Conservation (phyloP, 208 protist species). For the Trypanosoma mega region DNA sequence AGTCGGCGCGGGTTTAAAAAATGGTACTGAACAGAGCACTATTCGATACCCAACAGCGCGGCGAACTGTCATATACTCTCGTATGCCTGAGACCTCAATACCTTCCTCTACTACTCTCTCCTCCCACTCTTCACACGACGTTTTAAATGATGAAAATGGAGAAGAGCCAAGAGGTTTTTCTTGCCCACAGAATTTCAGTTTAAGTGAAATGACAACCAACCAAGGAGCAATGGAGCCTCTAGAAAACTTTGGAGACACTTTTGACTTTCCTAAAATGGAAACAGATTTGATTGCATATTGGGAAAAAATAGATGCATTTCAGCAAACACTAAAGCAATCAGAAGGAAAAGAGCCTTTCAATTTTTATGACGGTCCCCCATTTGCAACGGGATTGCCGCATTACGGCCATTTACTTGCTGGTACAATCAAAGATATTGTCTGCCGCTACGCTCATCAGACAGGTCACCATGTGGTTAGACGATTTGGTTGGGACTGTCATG, state of each 20-base stretch:
- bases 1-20: background rate
- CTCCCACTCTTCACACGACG: constrained; percentile 21
- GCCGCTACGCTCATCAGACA: constrained; percentile 97
- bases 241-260: constrained; percentile 61
- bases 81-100: constrained; percentile 14
- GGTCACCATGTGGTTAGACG: constrained; percentile 98
- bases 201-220: background rate
- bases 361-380: constrained; percentile 99
- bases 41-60: constrained; percentile 43
- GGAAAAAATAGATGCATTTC: constrained; percentile 96
- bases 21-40: constrained; percentile 35
- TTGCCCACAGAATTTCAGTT: constrained; percentile 5
- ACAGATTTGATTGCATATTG: constrained; percentile 94
- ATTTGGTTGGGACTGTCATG: constrained; percentile 99
- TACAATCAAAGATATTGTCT: constrained; percentile 99
- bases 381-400: constrained; percentile 99
- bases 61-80: constrained; percentile 55
- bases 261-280: constrained; percentile 95
- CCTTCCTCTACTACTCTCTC: constrained; percentile 27
- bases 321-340: constrained; percentile 92
- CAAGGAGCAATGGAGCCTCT: constrained; percentile 20
- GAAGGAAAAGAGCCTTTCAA: constrained; percentile 85
- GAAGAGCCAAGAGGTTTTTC: constrained; percentile 13
- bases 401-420: constrained; percentile 99
- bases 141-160: background rate